Evolutionary conservation across 495 filamentous ascomycete species (phyloP), one percentile per base, ranked within the genome.

Genomic region (Penicillium lagena): DNA sequence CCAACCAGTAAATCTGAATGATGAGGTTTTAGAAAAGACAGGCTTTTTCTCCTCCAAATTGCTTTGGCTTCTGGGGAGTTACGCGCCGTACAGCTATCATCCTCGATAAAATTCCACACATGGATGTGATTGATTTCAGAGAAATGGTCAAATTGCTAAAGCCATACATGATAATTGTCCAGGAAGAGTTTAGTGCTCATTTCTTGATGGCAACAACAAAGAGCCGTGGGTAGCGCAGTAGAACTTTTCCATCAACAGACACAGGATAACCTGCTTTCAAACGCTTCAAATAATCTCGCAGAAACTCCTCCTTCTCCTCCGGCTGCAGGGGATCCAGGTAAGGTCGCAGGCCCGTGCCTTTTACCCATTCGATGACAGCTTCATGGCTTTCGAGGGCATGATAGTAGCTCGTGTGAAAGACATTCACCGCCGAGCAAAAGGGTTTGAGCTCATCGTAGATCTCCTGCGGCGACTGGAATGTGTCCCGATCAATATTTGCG

Each of bases 341-440:
- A 3, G 77, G 77, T 49, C 62, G 52, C 46, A 81, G 50, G 9
- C 76, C 78, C 5, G 73, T 78, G 7, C 73, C 71, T 54, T 71
- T 72, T 1, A 79, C 74, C 78, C 78, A 81, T 52, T 78, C 74
- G 13, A 80, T 68, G 37, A 81, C 68, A 15, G 61, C 72, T 33
- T 53, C 46, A 33, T 72, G 72, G 9, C 52, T 62, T 7, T 58
- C 63, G 29, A 81, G 58, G 7, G 70, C 54, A 47, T 81, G 76
- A 22, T 71, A 63, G 45, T 81, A 81, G 29, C 60, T 50, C 15
- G 72, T 78, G 40, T 69, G 64, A 67, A 73, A 79, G n/a, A 78
- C 47, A 45, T 73, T 55, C 1, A 81, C 62, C 15, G 38, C 46
- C 0, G 50, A 45, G 37, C 58, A 72, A 5, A 71, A 29, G n/a